A percentile compares a stretch with the other conserved stretches of the same genome.
Evolutionary conservation across 163 green algal genomes (phyloP).

Genomic region (Chloromonas sp.): DNA sequence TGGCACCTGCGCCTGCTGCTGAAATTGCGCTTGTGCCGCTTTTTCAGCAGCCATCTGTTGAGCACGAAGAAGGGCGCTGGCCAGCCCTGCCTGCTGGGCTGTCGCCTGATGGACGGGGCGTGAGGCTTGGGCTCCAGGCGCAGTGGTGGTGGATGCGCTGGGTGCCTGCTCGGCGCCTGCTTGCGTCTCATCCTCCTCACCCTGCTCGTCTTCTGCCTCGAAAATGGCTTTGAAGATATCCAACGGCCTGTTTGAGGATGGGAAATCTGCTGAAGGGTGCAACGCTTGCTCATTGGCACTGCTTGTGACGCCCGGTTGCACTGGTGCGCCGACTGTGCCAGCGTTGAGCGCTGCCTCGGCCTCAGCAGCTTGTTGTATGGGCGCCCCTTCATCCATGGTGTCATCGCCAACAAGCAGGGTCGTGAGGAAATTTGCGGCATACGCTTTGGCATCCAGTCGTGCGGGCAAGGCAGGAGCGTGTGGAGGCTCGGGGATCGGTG

Average conservation of each 20-base stretch:
- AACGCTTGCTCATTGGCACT: no score
- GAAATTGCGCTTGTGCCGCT: conserved; percentile 16
- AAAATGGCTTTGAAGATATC: conserved; percentile 88
- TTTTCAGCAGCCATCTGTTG: conserved; percentile 21
- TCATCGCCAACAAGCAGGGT: not conserved
- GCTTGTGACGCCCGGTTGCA: no score
- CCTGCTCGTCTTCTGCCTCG: conserved; percentile 47
- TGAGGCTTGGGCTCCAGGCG: not conserved
- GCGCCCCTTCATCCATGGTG: no score
- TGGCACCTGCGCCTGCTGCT: conserved; percentile 4
- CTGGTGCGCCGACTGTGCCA: no score
- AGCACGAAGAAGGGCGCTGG: conserved; percentile 13
- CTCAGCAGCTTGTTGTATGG: no score
- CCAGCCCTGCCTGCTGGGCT: conserved; percentile 11
- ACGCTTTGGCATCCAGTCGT: not conserved
- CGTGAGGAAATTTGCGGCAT: not conserved
- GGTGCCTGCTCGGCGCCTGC: not conserved
- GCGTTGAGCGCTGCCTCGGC: no score
- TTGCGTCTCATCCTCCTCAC: conserved; percentile 9
- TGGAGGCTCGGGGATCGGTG: not conserved
- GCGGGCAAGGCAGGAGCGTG: not conserved
- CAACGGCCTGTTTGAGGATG: conserved; percentile 46
- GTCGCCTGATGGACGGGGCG: not conserved
- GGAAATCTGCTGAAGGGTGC: not conserved
- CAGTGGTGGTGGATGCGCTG: not conserved